Evolutionary conservation across 129 eudicot genomes (phyloP).

Genomic region (Flaveria trinervia): DNA sequence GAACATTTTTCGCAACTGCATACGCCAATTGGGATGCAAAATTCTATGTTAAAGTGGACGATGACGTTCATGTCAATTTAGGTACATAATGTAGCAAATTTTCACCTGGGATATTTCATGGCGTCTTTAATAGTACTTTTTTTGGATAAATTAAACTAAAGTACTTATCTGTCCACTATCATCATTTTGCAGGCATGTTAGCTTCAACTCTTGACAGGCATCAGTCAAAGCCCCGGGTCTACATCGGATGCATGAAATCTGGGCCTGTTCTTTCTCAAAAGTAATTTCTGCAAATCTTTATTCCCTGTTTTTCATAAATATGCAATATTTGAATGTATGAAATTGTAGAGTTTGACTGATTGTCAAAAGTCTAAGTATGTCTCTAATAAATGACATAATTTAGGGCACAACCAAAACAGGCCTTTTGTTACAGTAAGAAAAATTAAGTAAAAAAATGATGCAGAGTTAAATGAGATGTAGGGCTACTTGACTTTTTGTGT

Average conservation of each 20-base stretch:
- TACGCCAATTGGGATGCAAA: conserved; percentile 77
- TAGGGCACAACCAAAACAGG: background rate
- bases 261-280: conserved; percentile 69
- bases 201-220: conserved; percentile 61
- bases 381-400: background rate
- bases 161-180: background rate
- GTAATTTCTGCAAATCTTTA: conserved; percentile 27
- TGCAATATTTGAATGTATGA: background rate
- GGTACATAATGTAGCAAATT: conserved; percentile 21
- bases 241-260: conserved; percentile 73
- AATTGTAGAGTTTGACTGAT: conserved; percentile 6
- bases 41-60: conserved; percentile 70
- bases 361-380: background rate
- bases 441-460: background rate
- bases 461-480: background rate
- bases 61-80: conserved; percentile 75
- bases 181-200: conserved; percentile 46
- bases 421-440: background rate
- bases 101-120: conserved; percentile 16
- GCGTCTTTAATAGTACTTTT: background rate
- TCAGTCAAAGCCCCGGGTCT: conserved; percentile 54
- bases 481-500: conserved; percentile 13
- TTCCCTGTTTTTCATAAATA: background rate
- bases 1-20: conserved; percentile 62
- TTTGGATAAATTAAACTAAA: background rate